Evolutionary conservation across 2,329 filamentous ascomycete genomes (phyloP).

Genomic region (Verticillium nubilum): DNA sequence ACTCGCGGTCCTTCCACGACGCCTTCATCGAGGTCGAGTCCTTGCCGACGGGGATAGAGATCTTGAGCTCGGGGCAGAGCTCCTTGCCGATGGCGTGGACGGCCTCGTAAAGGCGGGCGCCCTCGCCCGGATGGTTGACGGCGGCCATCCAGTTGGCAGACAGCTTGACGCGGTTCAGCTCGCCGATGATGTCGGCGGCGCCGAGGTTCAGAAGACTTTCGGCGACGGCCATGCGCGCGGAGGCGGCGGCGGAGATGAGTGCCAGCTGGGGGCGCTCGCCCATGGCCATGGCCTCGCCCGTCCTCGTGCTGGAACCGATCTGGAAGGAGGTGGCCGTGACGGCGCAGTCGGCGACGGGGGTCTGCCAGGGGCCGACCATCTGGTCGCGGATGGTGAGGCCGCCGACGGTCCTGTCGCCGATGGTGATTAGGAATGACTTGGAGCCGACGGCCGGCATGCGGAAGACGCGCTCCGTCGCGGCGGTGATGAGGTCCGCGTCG

Average conservation of each 20-base stretch:
- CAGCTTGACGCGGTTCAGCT: conserved; percentile 74
- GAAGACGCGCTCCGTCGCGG: conserved; percentile 78
- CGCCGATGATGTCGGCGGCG: conserved; percentile 65
- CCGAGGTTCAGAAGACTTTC: conserved; percentile 92
- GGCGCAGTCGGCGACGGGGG: conserved; percentile 87
- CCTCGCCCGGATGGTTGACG: conserved; percentile 88
- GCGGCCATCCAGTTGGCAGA: conserved; percentile 99
- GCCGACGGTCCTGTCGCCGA: conserved; percentile 87
- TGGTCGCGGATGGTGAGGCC: conserved; percentile 86
- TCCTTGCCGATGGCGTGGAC: conserved; percentile 91
- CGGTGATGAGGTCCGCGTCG: conserved; percentile 46
- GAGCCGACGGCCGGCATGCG: conserved; percentile 87
- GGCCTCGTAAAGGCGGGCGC: conserved; percentile 86
- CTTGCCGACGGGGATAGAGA: conserved; percentile 94
- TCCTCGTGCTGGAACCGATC: conserved; percentile 58
- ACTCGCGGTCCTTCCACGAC: conserved; percentile 73
- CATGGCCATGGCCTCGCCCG: conserved; percentile 97
- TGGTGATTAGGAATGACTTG: conserved; percentile 95
- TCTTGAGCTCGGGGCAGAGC: conserved; percentile 81
- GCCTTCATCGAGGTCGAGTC: conserved; percentile 99
- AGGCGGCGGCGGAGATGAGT: conserved; percentile 82
- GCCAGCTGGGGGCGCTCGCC: conserved; percentile 88
- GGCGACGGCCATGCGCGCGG: conserved; percentile 91
- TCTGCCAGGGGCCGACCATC: conserved; percentile 96
- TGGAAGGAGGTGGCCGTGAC: conserved; percentile 82